Evolutionary conservation across 371 early-diverging fungal genomes (phyloP).

Genomic region (Rhizopus sp.): DNA sequence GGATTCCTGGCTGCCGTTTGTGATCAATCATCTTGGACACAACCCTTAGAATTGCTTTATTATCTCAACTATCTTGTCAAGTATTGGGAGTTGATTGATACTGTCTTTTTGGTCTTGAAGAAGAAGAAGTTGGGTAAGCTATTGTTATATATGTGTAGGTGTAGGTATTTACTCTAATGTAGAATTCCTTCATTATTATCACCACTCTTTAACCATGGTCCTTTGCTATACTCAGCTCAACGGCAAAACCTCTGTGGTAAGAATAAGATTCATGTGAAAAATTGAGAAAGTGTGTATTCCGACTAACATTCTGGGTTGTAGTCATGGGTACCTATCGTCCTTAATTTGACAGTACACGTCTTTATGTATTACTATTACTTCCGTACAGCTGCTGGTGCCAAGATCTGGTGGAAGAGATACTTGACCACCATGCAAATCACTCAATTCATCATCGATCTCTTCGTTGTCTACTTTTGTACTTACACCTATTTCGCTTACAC

Average conservation of each 20-base stretch:
- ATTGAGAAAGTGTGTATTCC: constrained; percentile 34
- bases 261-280: constrained; percentile 24
- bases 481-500: constrained; percentile 79
- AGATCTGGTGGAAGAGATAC: constrained; percentile 93
- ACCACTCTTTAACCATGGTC: constrained; percentile 89
- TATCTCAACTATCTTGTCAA: constrained; percentile 87
- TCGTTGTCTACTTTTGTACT: constrained; percentile 77
- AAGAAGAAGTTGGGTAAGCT: constrained; percentile 39
- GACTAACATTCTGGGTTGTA: constrained; percentile 22
- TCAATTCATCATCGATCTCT: constrained; percentile 87
- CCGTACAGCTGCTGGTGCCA: constrained; percentile 80
- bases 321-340: constrained; percentile 76
- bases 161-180: constrained; percentile 7
- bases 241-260: constrained; percentile 82
- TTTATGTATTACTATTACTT: constrained; percentile 93
- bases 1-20: constrained; percentile 77
- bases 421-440: constrained; percentile 88
- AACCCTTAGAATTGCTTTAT: constrained; percentile 75
- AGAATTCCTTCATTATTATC: constrained; percentile 90
- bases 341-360: constrained; percentile 91
- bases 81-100: constrained; percentile 76
- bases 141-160: constrained; percentile 4
- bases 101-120: constrained; percentile 38
- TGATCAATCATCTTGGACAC: constrained; percentile 66
- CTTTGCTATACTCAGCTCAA: constrained; percentile 84